Evolutionary conservation across 1,284 basidiomycete species (phyloP).

Genomic region (Melampsora occidentalis): DNA sequence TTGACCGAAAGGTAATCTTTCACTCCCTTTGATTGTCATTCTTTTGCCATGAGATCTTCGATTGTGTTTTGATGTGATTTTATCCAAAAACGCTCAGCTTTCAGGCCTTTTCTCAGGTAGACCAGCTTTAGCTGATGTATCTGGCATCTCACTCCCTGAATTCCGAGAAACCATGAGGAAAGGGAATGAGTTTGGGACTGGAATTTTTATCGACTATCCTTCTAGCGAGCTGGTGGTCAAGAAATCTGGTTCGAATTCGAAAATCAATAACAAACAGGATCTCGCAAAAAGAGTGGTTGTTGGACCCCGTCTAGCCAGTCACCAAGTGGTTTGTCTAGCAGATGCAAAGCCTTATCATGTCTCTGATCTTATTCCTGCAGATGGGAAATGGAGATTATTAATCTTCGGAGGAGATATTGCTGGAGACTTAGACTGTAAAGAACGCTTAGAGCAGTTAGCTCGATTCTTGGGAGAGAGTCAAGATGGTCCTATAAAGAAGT

Average conservation of each 20-base stretch:
- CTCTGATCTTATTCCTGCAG: slow-evolving; percentile 5
- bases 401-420: slow-evolving; percentile 14
- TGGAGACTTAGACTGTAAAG: slow-evolving; percentile 24
- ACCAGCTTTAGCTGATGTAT: slow-evolving; percentile 57
- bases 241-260: slow-evolving; percentile 9
- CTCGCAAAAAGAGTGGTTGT: not conserved
- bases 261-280: slow-evolving; percentile 46
- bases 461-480: slow-evolving; percentile 13
- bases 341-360: slow-evolving; percentile 45
- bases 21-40: not conserved
- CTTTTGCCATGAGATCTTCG: too few species aligned
- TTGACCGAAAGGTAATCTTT: slow-evolving; percentile 8
- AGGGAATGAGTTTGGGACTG: slow-evolving; percentile 34
- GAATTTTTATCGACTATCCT: slow-evolving; percentile 50
- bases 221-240: slow-evolving; percentile 48
- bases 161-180: slow-evolving; percentile 15
- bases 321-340: slow-evolving; percentile 48
- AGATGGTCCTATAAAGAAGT: slow-evolving; percentile 49
- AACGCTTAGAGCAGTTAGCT: slow-evolving; percentile 1
- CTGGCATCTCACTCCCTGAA: slow-evolving; percentile 4
- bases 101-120: slow-evolving; percentile 72
- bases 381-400: slow-evolving; percentile 7
- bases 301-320: slow-evolving; percentile 45
- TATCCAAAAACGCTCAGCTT: slow-evolving; percentile 74
- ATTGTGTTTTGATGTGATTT: slow-evolving; percentile 58